These are phyloP conservation scores for Forsythia viridissima DNA, from an alignment of 257 asterid species.

Conservation along the genomic window DNA sequence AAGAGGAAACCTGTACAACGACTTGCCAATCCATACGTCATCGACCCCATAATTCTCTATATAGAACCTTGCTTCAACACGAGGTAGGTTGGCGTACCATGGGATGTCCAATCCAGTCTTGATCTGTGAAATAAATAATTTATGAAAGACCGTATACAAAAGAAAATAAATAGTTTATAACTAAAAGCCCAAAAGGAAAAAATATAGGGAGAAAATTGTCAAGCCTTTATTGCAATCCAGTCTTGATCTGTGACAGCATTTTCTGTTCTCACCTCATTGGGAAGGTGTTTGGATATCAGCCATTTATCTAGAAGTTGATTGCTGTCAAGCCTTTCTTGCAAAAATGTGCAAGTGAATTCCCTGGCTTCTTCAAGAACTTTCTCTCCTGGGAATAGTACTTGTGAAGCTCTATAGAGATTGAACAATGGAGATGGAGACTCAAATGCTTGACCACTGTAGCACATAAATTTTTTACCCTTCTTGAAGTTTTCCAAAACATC, in stretches of 20 bases:
- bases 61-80: constrained; percentile 33
- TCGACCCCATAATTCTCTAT: constrained; percentile 33
- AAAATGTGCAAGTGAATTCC: constrained; percentile 29
- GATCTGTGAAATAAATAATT: not conserved
- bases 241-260: too few relatives aligned
- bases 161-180: not conserved
- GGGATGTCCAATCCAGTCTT: constrained; percentile 33
- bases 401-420: constrained; percentile 46
- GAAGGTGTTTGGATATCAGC: constrained; percentile 45
- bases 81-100: constrained; percentile 42
- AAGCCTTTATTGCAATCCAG: too few relatives aligned
- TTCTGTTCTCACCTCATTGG: constrained; percentile 36
- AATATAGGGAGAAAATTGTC: too few relatives aligned
- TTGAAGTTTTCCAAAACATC: constrained; percentile 40
- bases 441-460: constrained; percentile 35
- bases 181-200: not conserved
- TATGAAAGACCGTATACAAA: not conserved
- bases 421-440: constrained; percentile 35
- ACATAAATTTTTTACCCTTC: constrained; percentile 33
- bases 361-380: constrained; percentile 37
- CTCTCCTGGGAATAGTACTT: constrained; percentile 46
- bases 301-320: constrained; percentile 42
- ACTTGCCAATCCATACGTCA: constrained; percentile 41
- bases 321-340: constrained; percentile 17
- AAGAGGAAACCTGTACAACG: constrained; percentile 33